Conservation (phyloP, 148 eudicot genomes). For the Chenopodium quinoa region DNA sequence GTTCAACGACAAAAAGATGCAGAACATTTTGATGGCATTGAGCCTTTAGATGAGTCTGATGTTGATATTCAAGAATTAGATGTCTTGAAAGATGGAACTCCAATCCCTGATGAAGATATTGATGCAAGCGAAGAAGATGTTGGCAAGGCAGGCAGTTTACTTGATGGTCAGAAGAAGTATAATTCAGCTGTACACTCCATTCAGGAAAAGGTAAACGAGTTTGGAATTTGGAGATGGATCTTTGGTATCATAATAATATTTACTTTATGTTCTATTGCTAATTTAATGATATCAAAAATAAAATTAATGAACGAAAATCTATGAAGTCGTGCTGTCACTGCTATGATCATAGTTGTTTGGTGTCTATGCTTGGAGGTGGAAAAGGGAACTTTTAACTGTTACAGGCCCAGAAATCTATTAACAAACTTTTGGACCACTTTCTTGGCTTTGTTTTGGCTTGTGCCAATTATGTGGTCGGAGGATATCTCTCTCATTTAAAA, state of each 20-base stretch:
- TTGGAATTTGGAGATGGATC: too few relatives aligned
- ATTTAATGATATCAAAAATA: neutral
- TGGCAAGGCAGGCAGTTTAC: conserved; percentile 66
- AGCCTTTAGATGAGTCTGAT: conserved; percentile 59
- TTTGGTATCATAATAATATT: neutral
- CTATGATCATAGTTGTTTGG: neutral
- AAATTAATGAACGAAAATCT: neutral
- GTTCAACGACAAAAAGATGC: conserved; percentile 99
- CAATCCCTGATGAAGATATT: conserved; percentile 59
- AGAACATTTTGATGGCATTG: conserved; percentile 65
- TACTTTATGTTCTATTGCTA: neutral
- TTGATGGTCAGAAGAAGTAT: conserved; percentile 95
- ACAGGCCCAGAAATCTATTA: neutral
- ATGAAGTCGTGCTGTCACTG: neutral
- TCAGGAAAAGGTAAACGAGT: conserved; percentile 78
- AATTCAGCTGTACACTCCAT: conserved; percentile 96
- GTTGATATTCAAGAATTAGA: conserved; percentile 44
- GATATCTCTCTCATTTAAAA: neutral
- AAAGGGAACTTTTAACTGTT: neutral
- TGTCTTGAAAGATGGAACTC: conserved; percentile 41
- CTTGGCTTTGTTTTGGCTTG: neutral
- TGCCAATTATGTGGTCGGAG: neutral
- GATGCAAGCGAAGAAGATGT: conserved; percentile 50
- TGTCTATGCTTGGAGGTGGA: neutral
- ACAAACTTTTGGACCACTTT: neutral